These are phyloP conservation scores for Neopestalotiopsis clavispora DNA, from an alignment of 2,329 filamentous ascomycete species.

Conservation along the genomic window DNA sequence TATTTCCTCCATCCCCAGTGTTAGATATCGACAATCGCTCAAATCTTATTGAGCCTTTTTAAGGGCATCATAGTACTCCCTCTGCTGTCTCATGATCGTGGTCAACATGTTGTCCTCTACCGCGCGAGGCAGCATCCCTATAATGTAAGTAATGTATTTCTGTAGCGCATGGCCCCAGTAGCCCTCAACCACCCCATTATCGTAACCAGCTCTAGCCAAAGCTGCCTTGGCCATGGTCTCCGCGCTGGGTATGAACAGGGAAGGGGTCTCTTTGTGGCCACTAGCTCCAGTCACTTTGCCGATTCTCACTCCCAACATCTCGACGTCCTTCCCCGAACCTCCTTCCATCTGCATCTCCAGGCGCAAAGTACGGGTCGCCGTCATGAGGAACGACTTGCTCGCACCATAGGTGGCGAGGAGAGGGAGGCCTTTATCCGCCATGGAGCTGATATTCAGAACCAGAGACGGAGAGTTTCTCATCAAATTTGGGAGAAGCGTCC, in stretches of 20 bases:
- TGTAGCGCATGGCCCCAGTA: conserved; percentile 5
- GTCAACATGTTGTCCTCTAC: background rate
- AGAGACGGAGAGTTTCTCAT: conserved; percentile 45
- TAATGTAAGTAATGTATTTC: background rate
- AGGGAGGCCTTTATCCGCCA: conserved; percentile 50
- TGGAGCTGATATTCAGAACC: conserved; percentile 55
- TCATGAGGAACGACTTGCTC: conserved; percentile 50
- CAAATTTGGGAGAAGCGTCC: conserved; percentile 49
- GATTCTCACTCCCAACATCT: conserved; percentile 25
- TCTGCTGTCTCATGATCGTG: background rate
- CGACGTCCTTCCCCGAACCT: conserved; percentile 5
- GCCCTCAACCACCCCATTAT: background rate
- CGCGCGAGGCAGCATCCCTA: background rate
- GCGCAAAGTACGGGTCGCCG: conserved; percentile 43
- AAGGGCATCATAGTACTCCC: background rate
- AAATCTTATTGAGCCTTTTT: too few relatives aligned
- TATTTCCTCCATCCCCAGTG: too few relatives aligned
- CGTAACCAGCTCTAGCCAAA: background rate
- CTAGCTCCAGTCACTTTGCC: conserved; percentile 25
- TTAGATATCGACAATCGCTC: too few relatives aligned
- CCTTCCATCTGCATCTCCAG: conserved; percentile 43
- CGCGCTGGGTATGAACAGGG: conserved; percentile 24
- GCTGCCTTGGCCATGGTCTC: conserved; percentile 22
- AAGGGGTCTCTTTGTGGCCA: conserved; percentile 16
- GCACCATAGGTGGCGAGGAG: conserved; percentile 50